Percentiles rank a stretch among this genome's conserved stretches.
Evolutionary conservation across 108 stramenopile species (phyloP).

Genomic region (Skeletonema costatum): DNA sequence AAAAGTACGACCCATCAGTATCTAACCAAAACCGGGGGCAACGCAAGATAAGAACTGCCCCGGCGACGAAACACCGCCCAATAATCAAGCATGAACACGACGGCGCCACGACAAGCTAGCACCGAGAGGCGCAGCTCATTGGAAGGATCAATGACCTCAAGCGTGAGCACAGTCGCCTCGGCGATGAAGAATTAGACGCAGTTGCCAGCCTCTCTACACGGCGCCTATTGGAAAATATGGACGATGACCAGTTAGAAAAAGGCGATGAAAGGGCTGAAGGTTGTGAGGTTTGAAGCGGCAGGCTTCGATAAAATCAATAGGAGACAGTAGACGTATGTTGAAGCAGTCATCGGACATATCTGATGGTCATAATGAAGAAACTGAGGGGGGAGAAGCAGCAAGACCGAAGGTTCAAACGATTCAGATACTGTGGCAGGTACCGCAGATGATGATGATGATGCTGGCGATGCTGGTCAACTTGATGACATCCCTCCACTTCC

Average conservation of each 20-base stretch:
- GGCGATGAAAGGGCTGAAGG: constrained; percentile 4
- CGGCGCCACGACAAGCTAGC: background rate
- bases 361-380: background rate
- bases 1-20: too few relatives aligned
- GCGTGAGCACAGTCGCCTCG: background rate
- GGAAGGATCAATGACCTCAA: background rate
- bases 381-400: background rate
- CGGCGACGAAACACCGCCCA: too few relatives aligned
- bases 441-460: background rate
- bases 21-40: too few relatives aligned
- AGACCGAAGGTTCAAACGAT: background rate
- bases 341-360: background rate
- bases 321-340: background rate
- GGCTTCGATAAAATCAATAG: background rate
- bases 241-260: constrained; percentile 1
- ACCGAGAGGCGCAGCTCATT: background rate
- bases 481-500: background rate
- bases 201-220: background rate
- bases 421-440: background rate
- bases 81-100: background rate
- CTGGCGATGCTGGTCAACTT: too few relatives aligned
- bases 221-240: constrained; percentile 6
- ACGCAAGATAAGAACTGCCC: too few relatives aligned
- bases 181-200: background rate
- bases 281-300: background rate